phyloP scores from a whole-genome alignment of 495 filamentous ascomycete species.

The Opeltia flavorubescens region DNA sequence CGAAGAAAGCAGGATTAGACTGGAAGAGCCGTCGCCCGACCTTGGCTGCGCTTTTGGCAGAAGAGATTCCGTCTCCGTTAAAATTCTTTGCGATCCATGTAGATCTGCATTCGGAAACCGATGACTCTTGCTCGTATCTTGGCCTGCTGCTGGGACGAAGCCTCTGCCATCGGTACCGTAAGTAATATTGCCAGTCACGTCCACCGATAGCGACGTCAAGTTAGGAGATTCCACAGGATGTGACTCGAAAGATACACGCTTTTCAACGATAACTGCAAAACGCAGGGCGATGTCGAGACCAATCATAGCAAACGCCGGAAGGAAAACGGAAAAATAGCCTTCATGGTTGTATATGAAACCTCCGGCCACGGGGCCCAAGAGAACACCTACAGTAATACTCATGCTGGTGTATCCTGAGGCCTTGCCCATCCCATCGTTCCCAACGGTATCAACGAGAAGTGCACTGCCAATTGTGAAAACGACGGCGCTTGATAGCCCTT shows the following conservation, averaged over 20 bases:
- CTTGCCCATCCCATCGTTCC: constrained; percentile 29
- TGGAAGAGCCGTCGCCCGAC: background rate
- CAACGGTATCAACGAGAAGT: constrained; percentile 30
- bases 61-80: background rate
- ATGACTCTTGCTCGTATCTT: background rate
- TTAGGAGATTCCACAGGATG: background rate
- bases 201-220: background rate
- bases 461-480: constrained; percentile 36
- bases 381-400: background rate
- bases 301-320: background rate
- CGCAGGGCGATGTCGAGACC: background rate
- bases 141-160: background rate
- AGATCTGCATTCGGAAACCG: background rate
- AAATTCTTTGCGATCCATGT: no score
- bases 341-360: constrained; percentile 3
- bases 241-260: background rate
- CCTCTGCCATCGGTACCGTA: background rate
- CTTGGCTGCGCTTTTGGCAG: background rate
- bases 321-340: constrained; percentile 1
- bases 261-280: background rate
- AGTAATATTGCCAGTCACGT: no score
- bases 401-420: constrained; percentile 8
- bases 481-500: constrained; percentile 32
- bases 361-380: constrained; percentile 2
- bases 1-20: constrained; percentile 34